Base-by-base conservation (phyloP, 495 filamentous ascomycete genomes). In the Bacidia rubella region DNA sequence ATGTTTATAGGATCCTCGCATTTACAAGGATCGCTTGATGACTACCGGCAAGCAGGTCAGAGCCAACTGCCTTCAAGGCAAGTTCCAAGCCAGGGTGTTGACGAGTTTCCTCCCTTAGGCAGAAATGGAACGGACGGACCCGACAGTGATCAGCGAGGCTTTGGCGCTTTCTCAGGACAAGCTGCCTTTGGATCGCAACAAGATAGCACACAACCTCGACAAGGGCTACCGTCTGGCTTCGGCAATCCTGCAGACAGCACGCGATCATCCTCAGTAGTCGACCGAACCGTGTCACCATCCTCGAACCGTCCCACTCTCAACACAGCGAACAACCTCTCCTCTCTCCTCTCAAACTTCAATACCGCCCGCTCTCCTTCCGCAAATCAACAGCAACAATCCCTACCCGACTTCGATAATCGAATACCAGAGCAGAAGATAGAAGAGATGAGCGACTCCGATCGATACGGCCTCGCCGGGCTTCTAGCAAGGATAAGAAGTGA, bases 21-120 rank as follows among this genome's bases (percentile, higher is more conserved):
- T 49, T 76, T 78, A 58, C 67, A 76, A 35, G 72, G 69, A 57
- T 70, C 73, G 23, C 59, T 76, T 24, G 76, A 81, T 58, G 77
- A 81, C 54, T 78, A 74, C 59, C 67, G 76, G 47, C 74, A 75
- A 54, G 75, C 74, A 47, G 77, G 70, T 24, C 83, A 87, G 56
- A 78, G 75, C 12, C 77, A 80, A 38, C 68, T 77, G 63, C 54
- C 66, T 3, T 66, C 69, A 41, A 64, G 63, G 35, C 86, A 90
- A 54, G 76, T 79, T 20, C 85, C 83, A 54, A 74, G 78, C 12
- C 78, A 70, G 52, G 82, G 75, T 56, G 80, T 83, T 20, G 87
- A 95, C 21, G 88, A 93, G 10, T 93, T 93, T 50, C 89, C 89
- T 41, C 83, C 89, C 11, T 68, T 92, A 49, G 83, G 85, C 47